A percentile compares a stretch with the other conserved stretches of the same genome.
Evolutionary conservation across 257 asterid genomes (phyloP).

Genomic region (Coffea eugenioides): DNA sequence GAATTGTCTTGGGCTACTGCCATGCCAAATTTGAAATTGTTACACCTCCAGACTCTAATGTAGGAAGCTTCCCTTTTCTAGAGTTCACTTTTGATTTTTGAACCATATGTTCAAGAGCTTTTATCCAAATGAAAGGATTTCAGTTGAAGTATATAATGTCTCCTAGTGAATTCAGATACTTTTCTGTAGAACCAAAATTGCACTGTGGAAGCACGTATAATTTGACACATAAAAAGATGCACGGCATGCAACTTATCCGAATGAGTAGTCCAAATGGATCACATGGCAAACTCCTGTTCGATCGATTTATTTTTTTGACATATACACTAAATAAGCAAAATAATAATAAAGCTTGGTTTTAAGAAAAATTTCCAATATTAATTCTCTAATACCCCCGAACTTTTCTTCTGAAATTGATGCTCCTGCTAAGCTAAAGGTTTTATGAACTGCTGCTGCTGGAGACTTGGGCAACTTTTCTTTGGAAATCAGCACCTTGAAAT

Average conservation of each 20-base stretch:
- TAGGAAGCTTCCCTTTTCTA: slow-evolving; percentile 48
- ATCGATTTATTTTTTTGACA: too few species aligned
- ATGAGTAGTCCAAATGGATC: too few species aligned
- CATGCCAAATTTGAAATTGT: slow-evolving; percentile 41
- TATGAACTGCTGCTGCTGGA: slow-evolving; percentile 34
- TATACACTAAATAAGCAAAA: too few species aligned
- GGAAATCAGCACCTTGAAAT: slow-evolving; percentile 9
- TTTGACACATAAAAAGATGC: too few species aligned
- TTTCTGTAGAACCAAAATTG: slow-evolving; percentile 35
- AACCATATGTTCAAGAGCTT: slow-evolving; percentile 58
- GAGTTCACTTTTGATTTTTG: slow-evolving; percentile 35
- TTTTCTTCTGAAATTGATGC: slow-evolving; percentile 55
- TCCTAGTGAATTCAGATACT: too few species aligned
- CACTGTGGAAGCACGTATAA: too few species aligned
- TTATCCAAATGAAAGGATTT: slow-evolving; percentile 74
- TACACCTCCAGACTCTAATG: slow-evolving; percentile 57
- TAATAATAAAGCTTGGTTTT: too few species aligned
- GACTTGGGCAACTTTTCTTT: slow-evolving; percentile 46
- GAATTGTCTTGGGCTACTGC: slow-evolving; percentile 38
- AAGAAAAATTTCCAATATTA: too few species aligned
- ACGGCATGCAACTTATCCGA: too few species aligned
- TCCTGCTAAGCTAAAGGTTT: slow-evolving; percentile 53
- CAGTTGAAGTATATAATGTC: slow-evolving; percentile 64
- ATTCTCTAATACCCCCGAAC: slow-evolving; percentile 46
- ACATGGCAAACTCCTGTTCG: too few species aligned